Base-by-base conservation (phyloP, 2,329 filamentous ascomycete genomes). In the Trichoderma breve region DNA sequence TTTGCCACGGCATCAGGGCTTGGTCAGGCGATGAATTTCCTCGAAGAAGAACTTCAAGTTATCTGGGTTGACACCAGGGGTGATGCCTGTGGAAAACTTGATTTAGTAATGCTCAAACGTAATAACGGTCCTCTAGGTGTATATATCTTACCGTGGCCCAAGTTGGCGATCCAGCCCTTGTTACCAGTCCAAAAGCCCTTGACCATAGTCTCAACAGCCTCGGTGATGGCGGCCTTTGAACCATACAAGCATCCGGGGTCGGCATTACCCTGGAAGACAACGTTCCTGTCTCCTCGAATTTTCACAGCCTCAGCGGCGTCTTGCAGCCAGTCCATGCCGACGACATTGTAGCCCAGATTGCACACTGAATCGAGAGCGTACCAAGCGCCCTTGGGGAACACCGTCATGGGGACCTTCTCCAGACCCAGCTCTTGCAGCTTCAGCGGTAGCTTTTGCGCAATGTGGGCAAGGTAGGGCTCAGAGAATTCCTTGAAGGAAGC, bases 341-440 rank as follows among this genome's bases (percentile, higher is more conserved):
- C 92, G 47, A 98, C 94, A 78, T 98, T 89, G 85, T 98, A 99
- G 53, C 94, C 95, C 18, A 95, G 89, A 78, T 94, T 86, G 84
- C 95, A 98, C 24, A 96, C 88, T 36, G 93, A 90, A 76, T 98
- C 93, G 63, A 99, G 86, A 4, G 94, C 94, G 82, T 97, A 96
- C 93, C 96, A 98, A 12, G 96, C 95, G 12, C 96, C 96, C 85
- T 99, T 99, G 43, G 96, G 94, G 81, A 99, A 99, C 28, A 98
- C 94, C 6, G 95, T 97, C 95, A 98, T 98, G 3, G 96, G 96
- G 3, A 99, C 95, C 12, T 85, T 86, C 72, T 95, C 92, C 67
- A 95, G 83, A 0, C 91, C 90, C 79, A 97, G 86, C 79, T 93
- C 92, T 76, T 88, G 85, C 71, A 98, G 84, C 73, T 90, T 90